Percentiles rank a stretch among this genome's conserved stretches.
phyloP scores from a whole-genome alignment of 2,329 filamentous ascomycete genomes.

The Grosmannia serpens region DNA sequence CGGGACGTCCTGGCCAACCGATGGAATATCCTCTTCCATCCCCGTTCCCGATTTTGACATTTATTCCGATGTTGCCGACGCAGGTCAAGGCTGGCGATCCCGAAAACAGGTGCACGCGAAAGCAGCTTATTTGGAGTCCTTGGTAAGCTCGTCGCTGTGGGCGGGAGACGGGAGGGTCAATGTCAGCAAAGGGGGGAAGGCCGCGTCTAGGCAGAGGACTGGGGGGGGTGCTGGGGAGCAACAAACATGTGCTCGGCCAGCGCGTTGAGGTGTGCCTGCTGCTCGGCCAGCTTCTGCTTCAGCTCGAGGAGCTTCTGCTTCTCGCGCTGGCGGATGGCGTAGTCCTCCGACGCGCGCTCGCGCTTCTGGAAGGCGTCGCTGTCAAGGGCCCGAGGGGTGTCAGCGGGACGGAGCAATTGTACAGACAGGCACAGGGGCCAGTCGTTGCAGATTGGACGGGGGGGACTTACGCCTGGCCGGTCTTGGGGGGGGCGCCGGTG shows the following conservation, averaged over 20 bases:
- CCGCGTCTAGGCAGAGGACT: not conserved
- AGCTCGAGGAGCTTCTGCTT: conserved; percentile 77
- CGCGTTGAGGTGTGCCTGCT: conserved; percentile 74
- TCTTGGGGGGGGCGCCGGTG: conserved; percentile 48
- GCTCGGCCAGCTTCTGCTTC: conserved; percentile 60
- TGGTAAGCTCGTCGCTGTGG: conserved; percentile 64
- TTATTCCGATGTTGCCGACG: not conserved
- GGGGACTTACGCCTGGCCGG: conserved; percentile 38
- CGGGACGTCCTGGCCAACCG: not conserved
- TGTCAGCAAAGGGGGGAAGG: not conserved
- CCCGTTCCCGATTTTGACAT: not conserved
- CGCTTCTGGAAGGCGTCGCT: conserved; percentile 91
- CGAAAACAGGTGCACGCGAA: not conserved
- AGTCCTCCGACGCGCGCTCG: conserved; percentile 77
- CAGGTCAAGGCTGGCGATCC: not conserved
- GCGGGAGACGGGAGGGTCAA: not conserved
- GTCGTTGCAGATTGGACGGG: not conserved
- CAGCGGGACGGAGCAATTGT: not conserved
- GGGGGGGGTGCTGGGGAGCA: not conserved
- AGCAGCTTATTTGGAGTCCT: conserved; percentile 45
- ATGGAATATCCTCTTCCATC: not conserved
- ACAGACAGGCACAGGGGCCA: not conserved
- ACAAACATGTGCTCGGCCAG: conserved; percentile 79
- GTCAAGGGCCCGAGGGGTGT: not conserved
- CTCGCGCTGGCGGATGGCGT: conserved; percentile 78